A percentile compares a stretch with the other conserved stretches of the same genome.
Evolutionary conservation across 108 stramenopile species (phyloP).

Genomic region (Poteriospumella lacustris): DNA sequence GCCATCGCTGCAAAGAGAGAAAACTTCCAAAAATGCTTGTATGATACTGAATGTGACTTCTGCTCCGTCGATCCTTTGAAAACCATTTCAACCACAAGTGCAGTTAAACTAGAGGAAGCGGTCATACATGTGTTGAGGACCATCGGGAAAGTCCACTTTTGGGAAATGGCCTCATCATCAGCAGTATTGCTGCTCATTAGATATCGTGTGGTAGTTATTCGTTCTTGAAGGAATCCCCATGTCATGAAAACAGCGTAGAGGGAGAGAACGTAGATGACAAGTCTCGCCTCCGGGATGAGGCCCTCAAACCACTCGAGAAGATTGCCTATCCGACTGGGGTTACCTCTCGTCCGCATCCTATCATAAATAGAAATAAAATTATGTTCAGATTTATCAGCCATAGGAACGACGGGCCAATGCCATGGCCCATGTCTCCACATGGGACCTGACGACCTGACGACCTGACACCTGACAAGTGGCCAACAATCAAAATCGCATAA

Average conservation of each 20-base stretch:
- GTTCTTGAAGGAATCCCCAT: constrained; percentile 26
- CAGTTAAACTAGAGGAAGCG: not conserved
- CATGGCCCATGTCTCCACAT: too few species aligned
- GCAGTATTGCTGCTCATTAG: not conserved
- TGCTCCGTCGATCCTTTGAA: not conserved
- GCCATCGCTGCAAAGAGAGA: constrained; percentile 4
- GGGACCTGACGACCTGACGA: too few species aligned
- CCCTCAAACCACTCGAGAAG: too few species aligned
- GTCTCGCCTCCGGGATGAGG: not conserved
- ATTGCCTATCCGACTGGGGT: too few species aligned
- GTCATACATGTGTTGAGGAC: constrained; percentile 1
- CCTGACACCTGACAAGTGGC: too few species aligned
- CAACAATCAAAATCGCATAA: too few species aligned
- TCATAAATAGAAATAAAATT: too few species aligned
- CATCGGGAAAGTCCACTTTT: constrained; percentile 8
- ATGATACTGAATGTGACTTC: not conserved
- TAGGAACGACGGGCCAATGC: too few species aligned
- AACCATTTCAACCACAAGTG: not conserved
- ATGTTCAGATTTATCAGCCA: too few species aligned
- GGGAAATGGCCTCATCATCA: not conserved
- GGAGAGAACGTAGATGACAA: constrained; percentile 1
- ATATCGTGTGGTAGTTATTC: not conserved
- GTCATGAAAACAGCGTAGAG: constrained; percentile 3
- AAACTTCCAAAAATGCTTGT: constrained; percentile 1
- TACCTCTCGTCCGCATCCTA: too few species aligned